A percentile compares a stretch with the other conserved stretches of the same genome.
These are phyloP conservation scores for Diaporthe eres DNA, from an alignment of 2,329 filamentous ascomycete genomes.

Conservation along the genomic window DNA sequence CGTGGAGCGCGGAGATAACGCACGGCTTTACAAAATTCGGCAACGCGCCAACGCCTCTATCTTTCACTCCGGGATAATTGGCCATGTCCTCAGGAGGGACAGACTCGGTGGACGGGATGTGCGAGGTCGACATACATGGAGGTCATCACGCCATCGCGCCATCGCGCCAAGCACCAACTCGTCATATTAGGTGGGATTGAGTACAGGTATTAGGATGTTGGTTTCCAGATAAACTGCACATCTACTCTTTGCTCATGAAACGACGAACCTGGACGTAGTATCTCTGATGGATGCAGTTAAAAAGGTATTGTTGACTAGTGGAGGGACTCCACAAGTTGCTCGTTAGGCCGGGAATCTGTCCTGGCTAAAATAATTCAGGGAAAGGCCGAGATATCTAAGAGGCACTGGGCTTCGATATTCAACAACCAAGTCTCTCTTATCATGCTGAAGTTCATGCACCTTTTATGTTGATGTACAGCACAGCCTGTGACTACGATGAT, in stretches of 20 bases:
- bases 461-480: background rate
- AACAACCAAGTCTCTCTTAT: background rate
- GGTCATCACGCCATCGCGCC: conserved; percentile 22
- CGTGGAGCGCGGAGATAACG: background rate
- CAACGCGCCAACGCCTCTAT: background rate
- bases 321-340: background rate
- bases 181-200: background rate
- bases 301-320: background rate
- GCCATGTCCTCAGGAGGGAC: too few species aligned
- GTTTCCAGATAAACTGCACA: background rate
- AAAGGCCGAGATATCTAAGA: background rate
- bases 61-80: background rate
- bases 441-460: background rate
- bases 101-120: background rate
- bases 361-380: background rate
- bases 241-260: background rate
- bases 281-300: background rate
- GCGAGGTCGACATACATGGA: conserved; percentile 7
- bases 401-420: background rate
- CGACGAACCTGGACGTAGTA: background rate
- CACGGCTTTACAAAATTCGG: background rate
- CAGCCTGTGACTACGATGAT: background rate
- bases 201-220: background rate
- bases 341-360: background rate
- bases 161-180: conserved; percentile 2